Base-by-base conservation (phyloP, 1,284 basidiomycete genomes). In the Cryptococcus amylolentus region DNA sequence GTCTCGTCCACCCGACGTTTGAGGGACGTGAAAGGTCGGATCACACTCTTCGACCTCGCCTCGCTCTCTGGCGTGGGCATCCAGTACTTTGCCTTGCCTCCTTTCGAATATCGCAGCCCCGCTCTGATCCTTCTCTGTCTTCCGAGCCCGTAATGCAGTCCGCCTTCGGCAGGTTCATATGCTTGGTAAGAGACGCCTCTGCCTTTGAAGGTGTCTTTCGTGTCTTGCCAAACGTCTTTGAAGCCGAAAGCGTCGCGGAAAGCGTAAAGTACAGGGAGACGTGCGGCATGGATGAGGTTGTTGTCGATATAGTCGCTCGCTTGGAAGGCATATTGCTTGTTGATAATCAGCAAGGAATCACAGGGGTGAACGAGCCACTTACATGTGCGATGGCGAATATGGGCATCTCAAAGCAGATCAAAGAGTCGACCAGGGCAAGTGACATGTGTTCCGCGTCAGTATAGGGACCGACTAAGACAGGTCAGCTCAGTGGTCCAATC, bases 351-450 rank as follows among this genome's bases (percentile, higher is more conserved):
- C 40, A 39, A 58, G 41, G 18, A 23, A 23, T 52, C 49, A 56
- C 49, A 53, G 31, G 27, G 37, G 40, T 10, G 37, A 31, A 16
- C n/a, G 13, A 23, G 26, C 38, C 9, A 62, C 73, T 61, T 45
- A 76, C 74, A 57, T 98, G 96, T 2, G 91, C 88, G 48, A 97
- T 81, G 0, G 96, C 94, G 71, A 99, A 99, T 57, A 98, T 78
- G 0, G 95, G 94, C 95, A 99, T 98, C 78, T 99, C 95, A 57
- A 96, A 81, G 77, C 92, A 96, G 67, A 98, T 91, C 56, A 96
- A 81, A 9, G 87, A 86, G 76, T 96, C 93, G 16, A 88, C 91
- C 54, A 96, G 81, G 0, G 90, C 94, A 18, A 95, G 81, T 0
- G 91, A 91, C 69, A 97, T 91, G 68, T 90, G 87, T 70, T 95